A percentile compares a stretch with the other conserved stretches of the same genome.
Evolutionary conservation across 2,329 filamentous ascomycete genomes (phyloP).

Genomic region (Pseudocercospora macadamiae): DNA sequence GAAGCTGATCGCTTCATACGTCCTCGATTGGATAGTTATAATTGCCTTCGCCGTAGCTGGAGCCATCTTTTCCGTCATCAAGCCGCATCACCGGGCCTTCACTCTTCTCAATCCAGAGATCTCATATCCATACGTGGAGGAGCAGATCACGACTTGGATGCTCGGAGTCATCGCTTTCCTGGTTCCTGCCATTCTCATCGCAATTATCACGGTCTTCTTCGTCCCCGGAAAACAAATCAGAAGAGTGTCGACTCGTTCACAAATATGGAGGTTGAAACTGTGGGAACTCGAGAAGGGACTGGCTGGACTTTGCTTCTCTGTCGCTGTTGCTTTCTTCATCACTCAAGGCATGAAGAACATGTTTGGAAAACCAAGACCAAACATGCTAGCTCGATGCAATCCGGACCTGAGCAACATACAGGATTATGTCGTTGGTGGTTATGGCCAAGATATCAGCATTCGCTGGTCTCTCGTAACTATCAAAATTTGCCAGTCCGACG

Average conservation of each 20-base stretch:
- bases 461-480: constrained; percentile 73
- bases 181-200: constrained; percentile 68
- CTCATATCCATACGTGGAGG: constrained; percentile 72
- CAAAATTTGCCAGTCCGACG: constrained; percentile 71
- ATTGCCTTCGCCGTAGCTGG: constrained; percentile 40
- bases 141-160: constrained; percentile 71
- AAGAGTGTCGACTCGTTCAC: constrained; percentile 36
- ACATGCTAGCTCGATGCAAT: constrained; percentile 70
- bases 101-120: constrained; percentile 74
- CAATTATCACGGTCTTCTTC: constrained; percentile 67
- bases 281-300: constrained; percentile 88
- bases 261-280: constrained; percentile 78
- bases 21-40: constrained; percentile 74
- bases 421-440: constrained; percentile 65
- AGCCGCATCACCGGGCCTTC: constrained; percentile 72
- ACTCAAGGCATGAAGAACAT: constrained; percentile 83
- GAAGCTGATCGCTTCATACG: constrained; percentile 64
- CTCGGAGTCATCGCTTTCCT: constrained; percentile 66
- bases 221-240: constrained; percentile 70
- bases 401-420: constrained; percentile 70
- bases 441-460: constrained; percentile 53
- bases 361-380: constrained; percentile 66
- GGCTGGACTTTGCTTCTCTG: constrained; percentile 76
- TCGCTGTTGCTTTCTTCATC: constrained; percentile 75
- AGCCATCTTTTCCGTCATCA: constrained; percentile 55